Base-by-base conservation (phyloP, 441 rosid species). In the Adansonia gregorii region DNA sequence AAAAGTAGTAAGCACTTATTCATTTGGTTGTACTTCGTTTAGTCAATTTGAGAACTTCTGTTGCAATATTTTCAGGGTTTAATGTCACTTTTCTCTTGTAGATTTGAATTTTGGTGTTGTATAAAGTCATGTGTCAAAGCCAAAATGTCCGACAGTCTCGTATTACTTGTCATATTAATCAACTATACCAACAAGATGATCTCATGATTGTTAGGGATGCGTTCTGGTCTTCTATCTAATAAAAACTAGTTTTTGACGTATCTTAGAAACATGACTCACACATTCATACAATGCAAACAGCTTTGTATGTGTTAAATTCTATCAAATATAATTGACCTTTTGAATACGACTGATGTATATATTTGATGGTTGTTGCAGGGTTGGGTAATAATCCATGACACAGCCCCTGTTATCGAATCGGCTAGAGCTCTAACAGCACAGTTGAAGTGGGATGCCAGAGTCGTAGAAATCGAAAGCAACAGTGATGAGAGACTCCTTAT, bases 401-500 rank as follows among this genome's bases (percentile, higher is more conserved):
- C 90, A 14, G 88, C 87, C n/a, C 83, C 89, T n/a, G 89, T 92
- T 8, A 83, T 97, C n/a, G 98, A 97, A 82, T 78, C 83, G 39
- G 97, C 94, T 27, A 94, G 99, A 88, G 80, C 88, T 65, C 83
- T 89, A 75, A 84, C 91, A 0, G 70, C 97, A 2, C 86, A 82
- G 79, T 81, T 97, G 85, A 97, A 90, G 82, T 97, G 99, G 99
- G 99, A 97, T 17, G 99, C 98, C 1, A 85, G 99, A 78, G 89
- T 97, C 9, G 76, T 89, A 56, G 99, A 94, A 79, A 83, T 88
- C 2, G 98, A 93, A 72, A 92, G 93, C 82, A 92, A 84, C 89
- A 91, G 91, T 19, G 97, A 94, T 4, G 98, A 93, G 86, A 93
- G 83, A 85, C 97, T 97, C 61, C 98, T 97, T 20, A 82, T 97